These are phyloP conservation scores for Alternaria infectoria DNA, from an alignment of 2,329 filamentous ascomycete genomes.

Conservation along the genomic window DNA sequence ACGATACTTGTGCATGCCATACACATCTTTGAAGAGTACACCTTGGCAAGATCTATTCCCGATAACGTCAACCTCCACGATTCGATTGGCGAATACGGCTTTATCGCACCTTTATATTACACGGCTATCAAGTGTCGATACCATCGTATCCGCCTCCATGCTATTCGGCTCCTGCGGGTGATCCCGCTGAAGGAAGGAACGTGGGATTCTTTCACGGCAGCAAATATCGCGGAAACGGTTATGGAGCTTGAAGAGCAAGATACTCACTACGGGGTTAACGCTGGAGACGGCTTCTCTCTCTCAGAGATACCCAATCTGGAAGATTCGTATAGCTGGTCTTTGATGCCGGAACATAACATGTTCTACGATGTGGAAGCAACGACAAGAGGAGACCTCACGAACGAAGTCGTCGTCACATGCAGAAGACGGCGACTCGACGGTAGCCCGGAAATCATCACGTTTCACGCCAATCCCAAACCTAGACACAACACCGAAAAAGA, in stretches of 20 bases:
- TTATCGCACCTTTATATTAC: constrained; percentile 4
- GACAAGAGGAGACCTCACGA: not conserved
- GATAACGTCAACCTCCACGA: constrained; percentile 2
- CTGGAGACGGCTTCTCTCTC: not conserved
- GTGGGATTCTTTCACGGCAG: constrained; percentile 44
- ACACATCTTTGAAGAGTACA: not conserved
- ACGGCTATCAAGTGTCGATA: constrained; percentile 56
- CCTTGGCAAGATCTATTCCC: not conserved
- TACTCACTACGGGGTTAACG: not conserved
- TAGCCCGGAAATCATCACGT: not conserved
- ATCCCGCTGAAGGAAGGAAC: constrained; percentile 50
- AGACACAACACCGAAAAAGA: not conserved
- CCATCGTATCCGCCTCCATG: constrained; percentile 50
- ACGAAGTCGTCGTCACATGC: not conserved
- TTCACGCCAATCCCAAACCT: not conserved
- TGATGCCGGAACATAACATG: not conserved
- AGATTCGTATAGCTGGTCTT: not conserved
- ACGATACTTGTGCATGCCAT: constrained; percentile 14
- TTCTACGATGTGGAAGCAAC: constrained; percentile 1
- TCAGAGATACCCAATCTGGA: not conserved
- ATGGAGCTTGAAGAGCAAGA: constrained; percentile 7
- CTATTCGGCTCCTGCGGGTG: constrained; percentile 41
- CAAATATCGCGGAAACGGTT: constrained; percentile 8
- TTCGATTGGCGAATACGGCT: constrained; percentile 25
- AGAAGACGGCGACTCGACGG: not conserved